Evolutionary conservation across 2,329 filamentous ascomycete genomes (phyloP).

Genomic region (Fusarium xyrophilum): DNA sequence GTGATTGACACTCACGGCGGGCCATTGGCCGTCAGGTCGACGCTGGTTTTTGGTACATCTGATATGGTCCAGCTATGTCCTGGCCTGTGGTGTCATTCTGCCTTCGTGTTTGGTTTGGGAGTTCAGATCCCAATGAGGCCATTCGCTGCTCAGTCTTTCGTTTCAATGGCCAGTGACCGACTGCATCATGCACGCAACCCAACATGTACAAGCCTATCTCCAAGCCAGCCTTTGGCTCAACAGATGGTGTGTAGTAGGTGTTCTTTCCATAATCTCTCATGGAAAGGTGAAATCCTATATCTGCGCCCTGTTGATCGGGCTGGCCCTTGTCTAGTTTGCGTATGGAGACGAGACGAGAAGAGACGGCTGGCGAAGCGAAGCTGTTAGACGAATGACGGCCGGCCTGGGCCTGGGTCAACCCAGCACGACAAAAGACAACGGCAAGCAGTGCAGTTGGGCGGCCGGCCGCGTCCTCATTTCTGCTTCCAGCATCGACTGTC

Average conservation of each 20-base stretch:
- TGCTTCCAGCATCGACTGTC: background rate
- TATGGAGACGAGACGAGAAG: background rate
- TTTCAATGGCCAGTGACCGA: constrained; percentile 5
- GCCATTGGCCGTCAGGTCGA: background rate
- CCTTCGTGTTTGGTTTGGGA: constrained; percentile 17
- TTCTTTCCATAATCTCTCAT: background rate
- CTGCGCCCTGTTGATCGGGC: constrained; percentile 5
- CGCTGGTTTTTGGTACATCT: background rate
- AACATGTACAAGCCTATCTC: background rate
- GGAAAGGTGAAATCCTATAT: background rate
- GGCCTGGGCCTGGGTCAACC: background rate
- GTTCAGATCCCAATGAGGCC: constrained; percentile 13
- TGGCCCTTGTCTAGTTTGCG: background rate
- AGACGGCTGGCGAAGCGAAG: constrained; percentile 1
- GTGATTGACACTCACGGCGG: constrained; percentile 1
- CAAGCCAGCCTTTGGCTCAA: background rate
- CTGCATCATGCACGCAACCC: constrained; percentile 10
- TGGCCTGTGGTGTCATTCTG: constrained; percentile 1
- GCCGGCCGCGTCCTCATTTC: constrained; percentile 4
- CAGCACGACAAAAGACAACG: background rate
- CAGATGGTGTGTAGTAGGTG: background rate
- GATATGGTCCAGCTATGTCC: background rate
- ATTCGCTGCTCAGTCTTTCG: constrained; percentile 13
- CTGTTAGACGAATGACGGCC: constrained; percentile 8
- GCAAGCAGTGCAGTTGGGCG: background rate